phyloP scores from a whole-genome alignment of 257 asterid genomes.

The Salvia miltiorrhiza region DNA sequence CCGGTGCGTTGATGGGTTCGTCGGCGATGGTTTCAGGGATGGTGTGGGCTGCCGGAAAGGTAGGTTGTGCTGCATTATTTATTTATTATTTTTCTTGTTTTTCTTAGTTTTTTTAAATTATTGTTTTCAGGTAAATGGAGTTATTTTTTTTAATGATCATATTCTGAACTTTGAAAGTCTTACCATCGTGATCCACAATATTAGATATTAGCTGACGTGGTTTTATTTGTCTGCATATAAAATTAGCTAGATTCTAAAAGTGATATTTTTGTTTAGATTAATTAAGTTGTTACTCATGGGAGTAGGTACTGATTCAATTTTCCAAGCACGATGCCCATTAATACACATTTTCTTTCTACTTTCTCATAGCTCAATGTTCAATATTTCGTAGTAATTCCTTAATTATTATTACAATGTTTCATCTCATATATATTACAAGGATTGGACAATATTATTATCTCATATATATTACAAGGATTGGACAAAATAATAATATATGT shows the following conservation, averaged over 20 bases:
- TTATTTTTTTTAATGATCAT: background rate
- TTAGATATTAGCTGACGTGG: background rate
- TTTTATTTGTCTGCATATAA: background rate
- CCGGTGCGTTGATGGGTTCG: constrained; percentile 49
- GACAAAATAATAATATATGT: too few species aligned
- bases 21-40: constrained; percentile 57
- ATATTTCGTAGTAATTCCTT: too few species aligned
- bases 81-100: background rate
- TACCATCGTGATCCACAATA: background rate
- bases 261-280: too few species aligned
- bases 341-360: background rate
- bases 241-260: background rate
- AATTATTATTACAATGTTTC: background rate
- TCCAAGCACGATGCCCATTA: background rate
- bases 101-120: background rate
- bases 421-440: background rate
- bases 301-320: background rate
- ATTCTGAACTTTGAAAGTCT: background rate
- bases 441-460: too few species aligned
- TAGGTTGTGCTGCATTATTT: background rate
- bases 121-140: background rate
- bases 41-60: constrained; percentile 27
- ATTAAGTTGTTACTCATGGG: background rate
- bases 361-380: too few species aligned
- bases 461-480: too few species aligned